Evolutionary conservation across 495 filamentous ascomycete species (phyloP).

Genomic region (Aspergillus bertholletiae): DNA sequence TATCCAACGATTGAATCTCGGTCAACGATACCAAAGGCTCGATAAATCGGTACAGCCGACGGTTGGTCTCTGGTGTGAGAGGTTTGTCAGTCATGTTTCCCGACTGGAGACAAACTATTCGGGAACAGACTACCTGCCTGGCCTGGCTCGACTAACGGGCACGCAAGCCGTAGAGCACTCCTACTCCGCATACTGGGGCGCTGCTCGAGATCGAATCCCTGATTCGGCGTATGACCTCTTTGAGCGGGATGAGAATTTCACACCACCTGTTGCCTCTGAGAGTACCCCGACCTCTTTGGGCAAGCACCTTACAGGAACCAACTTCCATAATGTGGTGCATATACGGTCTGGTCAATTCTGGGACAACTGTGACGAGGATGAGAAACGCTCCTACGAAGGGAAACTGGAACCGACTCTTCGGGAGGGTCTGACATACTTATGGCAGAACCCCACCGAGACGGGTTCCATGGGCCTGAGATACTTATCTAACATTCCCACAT

Average conservation of each 20-base stretch:
- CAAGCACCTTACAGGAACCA: constrained; percentile 8
- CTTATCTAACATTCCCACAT: not conserved
- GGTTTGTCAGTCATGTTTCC: constrained; percentile 6
- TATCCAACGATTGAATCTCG: not conserved
- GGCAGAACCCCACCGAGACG: constrained; percentile 4
- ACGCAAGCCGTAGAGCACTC: constrained; percentile 6
- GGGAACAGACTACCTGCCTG: constrained; percentile 18
- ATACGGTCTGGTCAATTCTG: constrained; percentile 23
- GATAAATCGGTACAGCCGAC: not conserved
- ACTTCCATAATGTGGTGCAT: constrained; percentile 17
- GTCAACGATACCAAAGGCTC: not conserved
- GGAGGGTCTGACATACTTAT: constrained; percentile 13
- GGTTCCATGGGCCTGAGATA: constrained; percentile 13
- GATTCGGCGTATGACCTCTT: constrained; percentile 13
- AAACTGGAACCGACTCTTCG: constrained; percentile 13
- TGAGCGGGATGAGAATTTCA: not conserved
- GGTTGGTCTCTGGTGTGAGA: constrained; percentile 16
- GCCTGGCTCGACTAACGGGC: constrained; percentile 11
- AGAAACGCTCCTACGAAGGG: constrained; percentile 6
- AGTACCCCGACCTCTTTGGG: not conserved
- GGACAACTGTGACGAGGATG: constrained; percentile 8
- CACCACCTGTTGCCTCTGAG: not conserved
- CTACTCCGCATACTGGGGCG: constrained; percentile 23
- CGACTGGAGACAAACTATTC: constrained; percentile 24
- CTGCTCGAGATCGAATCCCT: constrained; percentile 22